phyloP scores from a whole-genome alignment of 495 filamentous ascomycete genomes.

The Rhypophila decipiens region DNA sequence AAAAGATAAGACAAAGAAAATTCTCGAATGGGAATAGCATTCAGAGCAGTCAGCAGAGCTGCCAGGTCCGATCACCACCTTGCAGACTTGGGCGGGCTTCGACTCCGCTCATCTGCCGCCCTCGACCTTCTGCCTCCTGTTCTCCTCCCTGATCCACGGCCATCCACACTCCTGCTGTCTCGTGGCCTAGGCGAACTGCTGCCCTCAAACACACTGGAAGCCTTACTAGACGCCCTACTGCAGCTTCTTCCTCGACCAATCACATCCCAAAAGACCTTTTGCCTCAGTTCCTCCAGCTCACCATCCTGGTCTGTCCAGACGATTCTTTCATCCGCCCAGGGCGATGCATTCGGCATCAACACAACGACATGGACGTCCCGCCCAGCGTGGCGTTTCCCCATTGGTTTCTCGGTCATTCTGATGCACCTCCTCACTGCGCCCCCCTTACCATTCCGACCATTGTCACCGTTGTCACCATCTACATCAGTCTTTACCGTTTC shows the following conservation, averaged over 20 bases:
- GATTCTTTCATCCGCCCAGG: conserved; percentile 10
- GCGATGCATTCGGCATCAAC: conserved; percentile 3
- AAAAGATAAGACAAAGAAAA: too few relatives aligned
- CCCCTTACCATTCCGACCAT: too few relatives aligned
- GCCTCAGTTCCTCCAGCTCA: conserved; percentile 3
- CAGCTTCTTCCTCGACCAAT: not conserved
- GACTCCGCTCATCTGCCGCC: not conserved
- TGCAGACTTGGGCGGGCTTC: not conserved
- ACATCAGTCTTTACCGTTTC: conserved; percentile 1
- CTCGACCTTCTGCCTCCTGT: not conserved
- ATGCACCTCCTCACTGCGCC: conserved; percentile 2
- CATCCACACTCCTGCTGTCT: too few relatives aligned
- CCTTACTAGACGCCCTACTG: too few relatives aligned
- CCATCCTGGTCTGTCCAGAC: conserved; percentile 12
- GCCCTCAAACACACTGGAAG: too few relatives aligned
- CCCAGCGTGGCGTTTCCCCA: conserved; percentile 9
- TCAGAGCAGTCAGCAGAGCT: too few relatives aligned
- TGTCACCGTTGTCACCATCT: too few relatives aligned
- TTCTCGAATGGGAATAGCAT: too few relatives aligned
- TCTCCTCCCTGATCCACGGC: not conserved
- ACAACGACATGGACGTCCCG: conserved; percentile 7
- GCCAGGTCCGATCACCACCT: not conserved
- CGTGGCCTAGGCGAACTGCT: too few relatives aligned
- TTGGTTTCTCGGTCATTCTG: not conserved
- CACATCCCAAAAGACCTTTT: conserved; percentile 4